Evolutionary conservation across 257 asterid genomes (phyloP).

Genomic region (Osmanthus fragrans): DNA sequence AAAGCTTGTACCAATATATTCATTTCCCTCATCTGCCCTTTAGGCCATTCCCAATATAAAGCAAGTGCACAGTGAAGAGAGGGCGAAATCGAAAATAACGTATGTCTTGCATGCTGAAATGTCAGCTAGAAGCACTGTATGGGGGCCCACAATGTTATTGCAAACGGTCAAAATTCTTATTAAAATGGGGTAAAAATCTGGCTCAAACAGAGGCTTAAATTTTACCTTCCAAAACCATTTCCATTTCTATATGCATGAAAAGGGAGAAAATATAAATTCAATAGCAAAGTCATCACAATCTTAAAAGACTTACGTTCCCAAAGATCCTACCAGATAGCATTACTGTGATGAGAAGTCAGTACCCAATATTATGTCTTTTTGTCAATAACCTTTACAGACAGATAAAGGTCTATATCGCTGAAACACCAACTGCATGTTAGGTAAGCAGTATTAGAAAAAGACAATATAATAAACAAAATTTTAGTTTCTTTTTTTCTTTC

Average conservation of each 20-base stretch:
- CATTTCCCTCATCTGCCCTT: no score
- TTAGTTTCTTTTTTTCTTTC: neutral
- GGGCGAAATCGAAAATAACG: no score
- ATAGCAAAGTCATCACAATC: neutral
- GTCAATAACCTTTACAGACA: neutral
- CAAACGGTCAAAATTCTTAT: no score
- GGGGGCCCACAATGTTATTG: no score
- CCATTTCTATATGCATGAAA: neutral
- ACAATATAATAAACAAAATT: neutral
- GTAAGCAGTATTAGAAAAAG: no score
- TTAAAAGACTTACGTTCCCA: neutral
- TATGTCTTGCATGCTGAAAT: no score
- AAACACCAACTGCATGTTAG: neutral
- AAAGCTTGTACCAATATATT: no score
- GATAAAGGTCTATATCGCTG: neutral
- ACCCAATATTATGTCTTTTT: neutral
- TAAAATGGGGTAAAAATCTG: no score
- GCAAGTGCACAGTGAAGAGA: no score
- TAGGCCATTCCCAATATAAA: no score
- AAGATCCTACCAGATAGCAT: neutral
- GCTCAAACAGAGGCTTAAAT: no score
- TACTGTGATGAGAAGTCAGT: neutral
- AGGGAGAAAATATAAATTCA: neutral
- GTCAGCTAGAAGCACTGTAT: no score
- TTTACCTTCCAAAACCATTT: constrained; percentile 3